A percentile compares a stretch with the other conserved stretches of the same genome.
phyloP scores from a whole-genome alignment of 2,329 filamentous ascomycete species.

The Neophaeococcomyces aloes region DNA sequence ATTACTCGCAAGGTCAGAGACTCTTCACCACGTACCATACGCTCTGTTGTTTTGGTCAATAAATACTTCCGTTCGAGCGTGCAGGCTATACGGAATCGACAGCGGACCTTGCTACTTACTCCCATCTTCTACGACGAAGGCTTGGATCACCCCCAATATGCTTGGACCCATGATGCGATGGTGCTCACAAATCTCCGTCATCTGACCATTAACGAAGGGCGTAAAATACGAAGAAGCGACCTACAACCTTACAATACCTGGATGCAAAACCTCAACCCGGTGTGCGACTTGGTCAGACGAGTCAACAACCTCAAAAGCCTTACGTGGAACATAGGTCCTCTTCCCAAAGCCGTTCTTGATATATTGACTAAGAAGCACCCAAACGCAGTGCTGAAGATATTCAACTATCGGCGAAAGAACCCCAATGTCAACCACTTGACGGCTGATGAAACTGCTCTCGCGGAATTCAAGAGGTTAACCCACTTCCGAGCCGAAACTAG shows the following conservation, averaged over 20 bases:
- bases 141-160: too few relatives aligned
- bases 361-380: neutral
- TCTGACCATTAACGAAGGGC: neutral
- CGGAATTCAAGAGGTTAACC: conserved; percentile 1
- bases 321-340: conserved; percentile 5
- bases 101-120: neutral
- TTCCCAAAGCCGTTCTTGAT: neutral
- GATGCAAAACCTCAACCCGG: neutral
- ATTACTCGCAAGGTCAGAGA: neutral
- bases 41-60: neutral
- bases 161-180: neutral
- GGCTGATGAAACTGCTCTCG: neutral
- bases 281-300: neutral
- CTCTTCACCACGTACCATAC: neutral
- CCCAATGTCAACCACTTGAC: neutral
- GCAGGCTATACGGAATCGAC: neutral
- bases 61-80: neutral
- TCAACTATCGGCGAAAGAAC: neutral
- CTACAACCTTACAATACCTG: neutral
- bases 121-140: neutral
- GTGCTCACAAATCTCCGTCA: neutral
- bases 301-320: conserved; percentile 5
- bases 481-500: neutral
- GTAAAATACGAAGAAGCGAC: neutral
- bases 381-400: neutral